Base-by-base conservation (phyloP, 208 protist genomes). In the Leishmania lainsoni region DNA sequence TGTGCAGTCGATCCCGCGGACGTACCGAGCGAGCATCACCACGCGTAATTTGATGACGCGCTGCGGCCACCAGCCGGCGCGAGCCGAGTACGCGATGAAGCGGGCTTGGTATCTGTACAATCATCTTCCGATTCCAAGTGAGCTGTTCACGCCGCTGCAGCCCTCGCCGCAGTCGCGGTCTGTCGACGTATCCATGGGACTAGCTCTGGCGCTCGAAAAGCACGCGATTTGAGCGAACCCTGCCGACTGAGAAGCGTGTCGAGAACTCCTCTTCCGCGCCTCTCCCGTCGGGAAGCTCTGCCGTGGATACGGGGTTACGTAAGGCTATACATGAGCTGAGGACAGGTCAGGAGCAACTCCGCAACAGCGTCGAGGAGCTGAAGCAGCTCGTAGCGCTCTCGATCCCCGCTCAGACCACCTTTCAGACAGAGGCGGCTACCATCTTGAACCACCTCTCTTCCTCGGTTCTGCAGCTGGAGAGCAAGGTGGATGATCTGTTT, bases 41-140 rank as follows among this genome's bases (percentile, higher is more conserved):
- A 96, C 92, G 5, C 87, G 95, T 32, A 97, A 98, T 76, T 82
- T 98, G 16, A 88, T 98, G 52, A 85, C 93, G 63, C 95, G 95
- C 12, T 98, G 95, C 84, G 92, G 86, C n/a, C 92, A 98, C 78
- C 87, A 97, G 78, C 88, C 93, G 3, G 75, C 68, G 32, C 91
- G 95, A 0, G 88, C 87, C 9, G 93, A 98, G 91, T 97, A 96
- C 79, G 82, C 78, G 35, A 96, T 98, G 93, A 96, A 96, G 84
- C 93, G 92, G 1, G 92, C 92, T 29, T 98, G 94, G 93, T 91
- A 94, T 78, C 63, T 96, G 22, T 96, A 98, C 74, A 72, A 96
- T 29, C 94, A 95, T 56, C 72, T 89, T 17, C 81, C 91, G 0
- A 73, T 95, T 9, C 94, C 94, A 5, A 72, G 85, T 16, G 79